Evolutionary conservation across 2,329 filamentous ascomycete species (phyloP).

Genomic region (Colletotrichum lini): DNA sequence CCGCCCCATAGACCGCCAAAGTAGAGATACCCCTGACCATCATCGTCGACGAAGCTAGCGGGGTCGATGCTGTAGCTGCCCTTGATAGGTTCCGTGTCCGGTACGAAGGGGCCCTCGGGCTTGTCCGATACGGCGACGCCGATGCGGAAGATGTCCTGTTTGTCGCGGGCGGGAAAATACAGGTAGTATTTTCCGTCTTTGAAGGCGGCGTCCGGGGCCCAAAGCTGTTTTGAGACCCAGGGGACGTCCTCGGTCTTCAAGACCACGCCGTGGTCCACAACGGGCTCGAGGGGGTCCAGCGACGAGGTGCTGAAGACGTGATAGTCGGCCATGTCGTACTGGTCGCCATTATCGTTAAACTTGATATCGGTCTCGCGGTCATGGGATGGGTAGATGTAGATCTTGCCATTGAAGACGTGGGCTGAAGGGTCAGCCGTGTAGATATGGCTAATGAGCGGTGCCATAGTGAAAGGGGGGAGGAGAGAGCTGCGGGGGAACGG

Average conservation of each 20-base stretch:
- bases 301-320: slow-evolving; percentile 77
- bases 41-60: slow-evolving; percentile 78
- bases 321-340: slow-evolving; percentile 89
- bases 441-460: slow-evolving; percentile 79
- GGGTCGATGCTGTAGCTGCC: slow-evolving; percentile 85
- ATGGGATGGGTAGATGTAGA: slow-evolving; percentile 88
- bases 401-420: slow-evolving; percentile 81
- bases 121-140: slow-evolving; percentile 76
- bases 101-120: slow-evolving; percentile 79
- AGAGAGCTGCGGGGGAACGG: background rate
- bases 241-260: slow-evolving; percentile 77
- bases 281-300: slow-evolving; percentile 68
- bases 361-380: slow-evolving; percentile 81
- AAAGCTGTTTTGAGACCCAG: slow-evolving; percentile 85
- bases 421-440: slow-evolving; percentile 87
- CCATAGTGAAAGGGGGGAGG: slow-evolving; percentile 50
- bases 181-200: slow-evolving; percentile 81
- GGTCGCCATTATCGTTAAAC: slow-evolving; percentile 88
- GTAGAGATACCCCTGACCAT: slow-evolving; percentile 65
- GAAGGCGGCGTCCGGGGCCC: slow-evolving; percentile 82
- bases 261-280: slow-evolving; percentile 81
- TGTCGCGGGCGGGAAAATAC: slow-evolving; percentile 83
- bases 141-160: slow-evolving; percentile 79
- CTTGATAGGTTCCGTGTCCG: slow-evolving; percentile 74
- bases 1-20: slow-evolving; percentile 88